Percentiles rank a stretch among this genome's conserved stretches.
These are phyloP conservation scores for Backusella luteola DNA, from an alignment of 192 early-diverging fungal species.

Conservation along the genomic window DNA sequence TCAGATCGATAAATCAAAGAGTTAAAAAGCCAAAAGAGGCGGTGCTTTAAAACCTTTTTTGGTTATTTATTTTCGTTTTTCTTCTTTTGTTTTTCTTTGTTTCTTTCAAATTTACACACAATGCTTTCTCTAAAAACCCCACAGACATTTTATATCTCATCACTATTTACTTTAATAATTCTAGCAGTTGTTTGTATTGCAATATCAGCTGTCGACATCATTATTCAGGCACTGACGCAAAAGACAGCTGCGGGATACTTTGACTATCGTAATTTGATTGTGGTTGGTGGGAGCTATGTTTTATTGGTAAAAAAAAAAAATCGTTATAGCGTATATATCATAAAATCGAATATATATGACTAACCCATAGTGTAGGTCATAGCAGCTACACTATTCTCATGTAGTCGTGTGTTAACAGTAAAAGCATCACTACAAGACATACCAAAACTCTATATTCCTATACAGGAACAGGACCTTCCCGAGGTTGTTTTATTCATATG, in stretches of 20 bases:
- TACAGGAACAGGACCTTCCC: slow-evolving; percentile 41
- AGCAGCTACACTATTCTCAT: slow-evolving; percentile 42
- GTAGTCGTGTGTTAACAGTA: slow-evolving; percentile 46
- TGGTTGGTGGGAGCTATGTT: slow-evolving; percentile 47
- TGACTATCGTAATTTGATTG: slow-evolving; percentile 47
- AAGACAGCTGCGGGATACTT: slow-evolving; percentile 21
- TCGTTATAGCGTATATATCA: background rate
- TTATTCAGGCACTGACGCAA: slow-evolving; percentile 46
- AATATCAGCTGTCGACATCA: slow-evolving; percentile 31
- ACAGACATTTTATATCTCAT: slow-evolving; percentile 23
- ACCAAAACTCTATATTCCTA: slow-evolving; percentile 51
- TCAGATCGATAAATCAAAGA: no score
- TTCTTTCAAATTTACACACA: background rate
- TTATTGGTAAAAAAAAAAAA: slow-evolving; percentile 30
- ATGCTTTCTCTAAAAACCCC: background rate
- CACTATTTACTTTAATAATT: slow-evolving; percentile 30
- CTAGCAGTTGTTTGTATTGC: slow-evolving; percentile 40
- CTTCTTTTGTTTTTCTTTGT: background rate
- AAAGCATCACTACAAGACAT: slow-evolving; percentile 45
- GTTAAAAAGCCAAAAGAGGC: background rate
- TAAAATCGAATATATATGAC: background rate
- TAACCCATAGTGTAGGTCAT: slow-evolving; percentile 33
- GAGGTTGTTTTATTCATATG: slow-evolving; percentile 30
- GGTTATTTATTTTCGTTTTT: background rate
- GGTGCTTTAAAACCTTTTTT: background rate